A percentile compares a stretch with the other conserved stretches of the same genome.
Conservation (phyloP, 116 monocot genomes). For the Cymodocea nodosa region DNA sequence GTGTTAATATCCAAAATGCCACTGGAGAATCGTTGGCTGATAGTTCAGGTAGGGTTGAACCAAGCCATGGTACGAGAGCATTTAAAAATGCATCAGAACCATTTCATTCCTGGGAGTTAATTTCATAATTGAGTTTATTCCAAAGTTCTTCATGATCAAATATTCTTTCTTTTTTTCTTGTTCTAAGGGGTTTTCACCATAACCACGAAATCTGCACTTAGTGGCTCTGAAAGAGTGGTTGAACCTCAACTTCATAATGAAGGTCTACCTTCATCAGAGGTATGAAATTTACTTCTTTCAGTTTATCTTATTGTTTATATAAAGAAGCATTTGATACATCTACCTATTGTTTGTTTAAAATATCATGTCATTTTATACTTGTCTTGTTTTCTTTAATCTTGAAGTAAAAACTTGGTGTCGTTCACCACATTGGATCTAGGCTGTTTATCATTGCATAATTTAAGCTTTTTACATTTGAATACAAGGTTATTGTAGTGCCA, state of each 20-base stretch:
- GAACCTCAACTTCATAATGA: constrained; percentile 27
- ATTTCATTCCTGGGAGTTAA: neutral
- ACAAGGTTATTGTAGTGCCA: no score
- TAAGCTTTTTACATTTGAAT: no score
- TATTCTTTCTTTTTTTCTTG: no score
- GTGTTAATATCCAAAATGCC: constrained; percentile 19
- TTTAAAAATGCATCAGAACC: constrained; percentile 34
- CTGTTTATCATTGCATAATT: no score
- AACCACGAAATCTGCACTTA: constrained; percentile 26
- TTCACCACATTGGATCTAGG: no score
- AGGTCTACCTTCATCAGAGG: constrained; percentile 16
- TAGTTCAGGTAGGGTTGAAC: constrained; percentile 25
- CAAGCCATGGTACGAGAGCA: constrained; percentile 20
- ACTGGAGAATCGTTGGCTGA: constrained; percentile 20
- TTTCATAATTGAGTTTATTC: neutral
- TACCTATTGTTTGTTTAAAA: no score
- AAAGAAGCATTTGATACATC: no score
- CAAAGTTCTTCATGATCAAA: no score
- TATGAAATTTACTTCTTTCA: constrained; percentile 6
- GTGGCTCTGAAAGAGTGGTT: constrained; percentile 17
- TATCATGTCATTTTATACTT: no score
- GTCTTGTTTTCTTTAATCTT: no score
- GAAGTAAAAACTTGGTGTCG: no score
- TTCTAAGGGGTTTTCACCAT: constrained; percentile 16
- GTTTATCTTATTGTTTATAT: no score